A percentile compares a stretch with the other conserved stretches of the same genome.
phyloP scores from a whole-genome alignment of 352 stramenopile species.

The Globisporangium perplexum region DNA sequence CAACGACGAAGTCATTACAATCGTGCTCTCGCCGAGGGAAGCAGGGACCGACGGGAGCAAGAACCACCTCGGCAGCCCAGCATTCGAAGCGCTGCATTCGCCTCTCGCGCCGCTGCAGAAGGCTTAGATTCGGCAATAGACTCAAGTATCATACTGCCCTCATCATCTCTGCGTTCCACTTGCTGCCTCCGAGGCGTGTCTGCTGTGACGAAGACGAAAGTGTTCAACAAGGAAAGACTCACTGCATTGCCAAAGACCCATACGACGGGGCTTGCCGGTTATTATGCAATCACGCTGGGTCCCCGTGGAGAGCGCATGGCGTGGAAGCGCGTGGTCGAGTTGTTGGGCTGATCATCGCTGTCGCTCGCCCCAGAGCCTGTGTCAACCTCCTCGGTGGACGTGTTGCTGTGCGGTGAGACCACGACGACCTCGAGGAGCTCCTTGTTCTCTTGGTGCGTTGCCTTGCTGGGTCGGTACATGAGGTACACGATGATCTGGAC shows the following conservation, averaged over 20 bases:
- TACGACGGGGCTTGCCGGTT: too few species aligned
- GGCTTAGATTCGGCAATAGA: too few species aligned
- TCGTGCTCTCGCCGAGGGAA: neutral
- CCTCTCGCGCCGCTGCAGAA: too few species aligned
- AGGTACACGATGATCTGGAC: constrained; percentile 36
- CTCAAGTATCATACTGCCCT: too few species aligned
- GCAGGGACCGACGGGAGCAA: neutral
- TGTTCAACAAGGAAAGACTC: neutral
- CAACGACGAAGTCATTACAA: neutral
- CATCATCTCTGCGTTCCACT: too few species aligned
- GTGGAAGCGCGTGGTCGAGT: neutral
- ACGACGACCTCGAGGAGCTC: constrained; percentile 7
- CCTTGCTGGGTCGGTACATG: constrained; percentile 12
- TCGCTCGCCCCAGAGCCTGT: constrained; percentile 11
- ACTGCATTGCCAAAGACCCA: neutral
- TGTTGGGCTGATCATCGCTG: neutral
- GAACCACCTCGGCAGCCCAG: neutral
- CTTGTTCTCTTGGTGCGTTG: neutral
- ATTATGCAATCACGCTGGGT: neutral
- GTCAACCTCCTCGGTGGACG: constrained; percentile 11
- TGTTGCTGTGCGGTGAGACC: constrained; percentile 11
- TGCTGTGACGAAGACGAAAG: too few species aligned
- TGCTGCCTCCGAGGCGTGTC: too few species aligned
- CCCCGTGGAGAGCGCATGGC: neutral
- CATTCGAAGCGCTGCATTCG: neutral